A percentile compares a stretch with the other conserved stretches of the same genome.
These are phyloP conservation scores for Thalassiosira exigua DNA, from an alignment of 352 stramenopile genomes.

Conservation along the genomic window DNA sequence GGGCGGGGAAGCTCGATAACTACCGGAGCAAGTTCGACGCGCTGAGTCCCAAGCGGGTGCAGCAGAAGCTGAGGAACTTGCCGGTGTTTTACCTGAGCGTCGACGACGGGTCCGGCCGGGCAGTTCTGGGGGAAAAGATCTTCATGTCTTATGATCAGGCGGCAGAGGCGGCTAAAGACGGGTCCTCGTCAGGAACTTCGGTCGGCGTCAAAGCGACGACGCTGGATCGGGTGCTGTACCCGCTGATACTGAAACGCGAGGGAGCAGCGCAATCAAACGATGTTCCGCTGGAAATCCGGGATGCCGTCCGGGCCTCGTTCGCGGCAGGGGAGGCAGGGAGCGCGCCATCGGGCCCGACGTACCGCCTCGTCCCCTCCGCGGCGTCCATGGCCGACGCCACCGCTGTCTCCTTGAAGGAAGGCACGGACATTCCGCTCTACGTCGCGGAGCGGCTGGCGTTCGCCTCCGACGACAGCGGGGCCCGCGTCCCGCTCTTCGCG, in stretches of 20 bases:
- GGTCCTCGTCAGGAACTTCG: not conserved
- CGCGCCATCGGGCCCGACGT: constrained; percentile 16
- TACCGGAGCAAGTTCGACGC: constrained; percentile 55
- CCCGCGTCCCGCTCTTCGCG: constrained; percentile 61
- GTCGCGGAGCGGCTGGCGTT: constrained; percentile 64
- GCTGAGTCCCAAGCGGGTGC: constrained; percentile 51
- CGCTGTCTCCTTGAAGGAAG: no score
- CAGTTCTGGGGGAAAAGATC: constrained; percentile 46
- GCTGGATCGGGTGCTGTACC: constrained; percentile 69
- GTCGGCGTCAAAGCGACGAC: constrained; percentile 68
- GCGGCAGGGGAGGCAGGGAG: no score
- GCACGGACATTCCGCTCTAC: constrained; percentile 60
- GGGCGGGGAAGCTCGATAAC: constrained; percentile 43
- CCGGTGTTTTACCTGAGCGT: constrained; percentile 64
- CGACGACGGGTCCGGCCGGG: constrained; percentile 5
- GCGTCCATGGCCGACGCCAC: no score
- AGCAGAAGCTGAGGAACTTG: constrained; percentile 64
- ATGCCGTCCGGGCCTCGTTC: no score
- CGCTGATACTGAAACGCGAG: constrained; percentile 62
- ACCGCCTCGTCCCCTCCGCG: constrained; percentile 59
- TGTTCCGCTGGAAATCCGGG: constrained; percentile 50
- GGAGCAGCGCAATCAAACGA: constrained; percentile 29
- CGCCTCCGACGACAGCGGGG: constrained; percentile 40
- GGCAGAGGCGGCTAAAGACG: constrained; percentile 13
- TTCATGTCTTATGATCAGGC: constrained; percentile 65